Conservation (phyloP, 208 protist genomes). For the Trypanosoma conorhini region DNA sequence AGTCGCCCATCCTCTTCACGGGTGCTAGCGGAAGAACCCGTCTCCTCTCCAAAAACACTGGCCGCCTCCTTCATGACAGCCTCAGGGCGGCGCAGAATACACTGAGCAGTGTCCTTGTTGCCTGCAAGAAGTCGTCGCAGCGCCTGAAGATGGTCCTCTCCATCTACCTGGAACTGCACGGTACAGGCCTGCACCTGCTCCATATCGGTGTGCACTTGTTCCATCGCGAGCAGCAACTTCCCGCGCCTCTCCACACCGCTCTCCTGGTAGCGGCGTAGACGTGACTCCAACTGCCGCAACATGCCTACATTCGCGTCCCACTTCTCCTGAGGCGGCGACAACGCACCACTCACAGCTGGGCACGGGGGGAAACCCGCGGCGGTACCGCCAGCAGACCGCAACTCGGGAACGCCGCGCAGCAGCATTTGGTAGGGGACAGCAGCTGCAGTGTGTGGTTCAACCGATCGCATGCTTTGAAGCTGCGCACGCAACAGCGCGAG, state of each 20-base stretch:
- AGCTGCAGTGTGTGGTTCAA: not conserved
- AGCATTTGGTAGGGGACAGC: not conserved
- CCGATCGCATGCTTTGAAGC: constrained; percentile 19
- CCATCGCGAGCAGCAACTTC: constrained; percentile 8
- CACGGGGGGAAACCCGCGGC: not conserved
- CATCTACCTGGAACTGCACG: not conserved
- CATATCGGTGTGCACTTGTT: constrained; percentile 4
- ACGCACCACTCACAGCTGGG: not conserved
- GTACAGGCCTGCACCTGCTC: not conserved
- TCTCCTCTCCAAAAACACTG: not conserved
- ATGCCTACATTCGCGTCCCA: not conserved
- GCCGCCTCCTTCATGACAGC: not conserved
- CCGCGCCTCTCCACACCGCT: constrained; percentile 7
- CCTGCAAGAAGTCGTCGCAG: not conserved
- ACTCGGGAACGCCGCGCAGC: not conserved
- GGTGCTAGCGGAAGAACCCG: not conserved
- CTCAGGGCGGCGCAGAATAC: not conserved
- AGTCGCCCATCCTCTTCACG: not conserved
- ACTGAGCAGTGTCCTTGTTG: not conserved
- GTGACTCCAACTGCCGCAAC: constrained; percentile 8
- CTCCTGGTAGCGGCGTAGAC: constrained; percentile 8
- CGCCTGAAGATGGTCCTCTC: not conserved
- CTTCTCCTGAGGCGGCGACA: not conserved
- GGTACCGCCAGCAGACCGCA: not conserved
- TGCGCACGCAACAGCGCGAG: constrained; percentile 15